phyloP scores from a whole-genome alignment of 1,139 yeast species.

The Zygosaccharomyces sapae region DNA sequence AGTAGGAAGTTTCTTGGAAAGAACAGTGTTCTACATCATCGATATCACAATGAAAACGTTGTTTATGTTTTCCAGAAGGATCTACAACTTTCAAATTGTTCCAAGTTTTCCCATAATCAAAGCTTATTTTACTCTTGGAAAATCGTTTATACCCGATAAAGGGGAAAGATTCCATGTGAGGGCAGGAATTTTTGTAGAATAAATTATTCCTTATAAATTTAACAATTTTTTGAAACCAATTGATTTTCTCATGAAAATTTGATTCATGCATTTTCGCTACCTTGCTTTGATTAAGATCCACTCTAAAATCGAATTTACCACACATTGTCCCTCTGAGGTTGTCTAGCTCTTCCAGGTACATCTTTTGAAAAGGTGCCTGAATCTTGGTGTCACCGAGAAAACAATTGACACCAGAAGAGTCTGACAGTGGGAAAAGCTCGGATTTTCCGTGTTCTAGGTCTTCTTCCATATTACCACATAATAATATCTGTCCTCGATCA shows the following conservation, averaged over 20 bases:
- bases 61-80: constrained; percentile 35
- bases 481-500: constrained; percentile 22
- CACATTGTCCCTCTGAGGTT: constrained; percentile 21
- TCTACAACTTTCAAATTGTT: constrained; percentile 45
- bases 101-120: constrained; percentile 69
- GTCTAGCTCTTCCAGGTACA: not conserved
- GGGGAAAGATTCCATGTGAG: not conserved
- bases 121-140: constrained; percentile 45
- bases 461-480: constrained; percentile 15
- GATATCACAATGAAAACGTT: constrained; percentile 53
- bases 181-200: not conserved
- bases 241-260: not conserved
- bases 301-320: constrained; percentile 5
- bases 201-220: not conserved
- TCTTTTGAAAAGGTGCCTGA: too few relatives aligned
- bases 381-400: not conserved
- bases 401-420: constrained; percentile 32
- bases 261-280: constrained; percentile 1
- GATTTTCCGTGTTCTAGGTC: constrained; percentile 2
- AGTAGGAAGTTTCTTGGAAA: constrained; percentile 28
- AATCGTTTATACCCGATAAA: constrained; percentile 18
- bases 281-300: not conserved
- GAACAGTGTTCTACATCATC: constrained; percentile 57
- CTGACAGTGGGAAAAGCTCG: constrained; percentile 24
- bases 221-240: not conserved